Base-by-base conservation (phyloP, 306 rosid genomes). In the Abrus pulchellus region DNA sequence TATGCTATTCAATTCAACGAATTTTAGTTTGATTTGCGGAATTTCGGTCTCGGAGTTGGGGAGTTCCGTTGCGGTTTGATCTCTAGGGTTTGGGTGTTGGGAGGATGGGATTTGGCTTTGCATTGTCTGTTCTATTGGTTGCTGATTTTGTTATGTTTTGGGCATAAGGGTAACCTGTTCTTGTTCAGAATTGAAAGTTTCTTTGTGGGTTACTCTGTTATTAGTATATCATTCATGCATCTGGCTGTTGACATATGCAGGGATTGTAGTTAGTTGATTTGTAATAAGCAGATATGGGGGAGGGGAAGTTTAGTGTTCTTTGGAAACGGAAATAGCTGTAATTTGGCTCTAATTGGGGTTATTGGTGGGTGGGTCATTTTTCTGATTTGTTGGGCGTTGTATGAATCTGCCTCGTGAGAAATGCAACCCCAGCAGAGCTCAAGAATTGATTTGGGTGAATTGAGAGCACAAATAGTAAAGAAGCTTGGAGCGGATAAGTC, bases 401-500 rank as follows among this genome's bases (percentile, higher is more conserved):
- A 88, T 92, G 94, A 88, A 86, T 86, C 91, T 86, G 84, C 77
- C 47, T 83, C 80, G 87, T 89, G 92, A 90, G 94, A 90, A 86
- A 96, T 96, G 99, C 97, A 93, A 88, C 90, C 99, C 85, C 96
- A 88, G 84, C 94, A 89, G 91, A 80, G 87, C 78, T 89, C 94
- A 40, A 96, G 99, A 88, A 87, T 93, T 79, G 94, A 96, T 90
- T 89, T 96, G 93, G 94, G 87, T 72, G 98, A 96, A 81, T 80
- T 96, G 80, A 96, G 85, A 85, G 92, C 88, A 36, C 92, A 87
- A 50, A 87, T 96, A 71, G 84, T 92, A 73, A 96, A 96, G 90
- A 96, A 87, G 88, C 80, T 96, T 77, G 98, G 99, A 73, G 76
- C 80, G 7, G 94, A 92, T 59, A 93, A 81, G 92, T 90, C 94